These are phyloP conservation scores for Stropharia rugosoannulata DNA, from an alignment of 768 basidiomycete species.

Conservation along the genomic window DNA sequence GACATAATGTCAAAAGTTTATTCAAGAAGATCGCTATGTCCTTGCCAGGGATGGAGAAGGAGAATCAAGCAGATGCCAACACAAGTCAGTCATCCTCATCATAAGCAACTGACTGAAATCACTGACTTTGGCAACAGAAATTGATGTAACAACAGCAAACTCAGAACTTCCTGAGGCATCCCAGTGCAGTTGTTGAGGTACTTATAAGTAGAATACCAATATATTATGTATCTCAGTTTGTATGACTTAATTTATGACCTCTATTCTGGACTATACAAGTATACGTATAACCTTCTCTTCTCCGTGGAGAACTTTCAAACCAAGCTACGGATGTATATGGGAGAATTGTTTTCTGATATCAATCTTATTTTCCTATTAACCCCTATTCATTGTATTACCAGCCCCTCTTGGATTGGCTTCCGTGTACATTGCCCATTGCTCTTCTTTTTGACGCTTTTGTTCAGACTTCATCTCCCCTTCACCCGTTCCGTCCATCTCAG, in stretches of 20 bases:
- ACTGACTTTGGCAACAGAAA: slow-evolving; percentile 51
- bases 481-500: slow-evolving; percentile 81
- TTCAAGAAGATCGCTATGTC: slow-evolving; percentile 99
- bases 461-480: slow-evolving; percentile 70
- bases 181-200: slow-evolving; percentile 71
- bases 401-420: slow-evolving; percentile 86
- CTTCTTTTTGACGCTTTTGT: slow-evolving; percentile 79
- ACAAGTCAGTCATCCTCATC: slow-evolving; percentile 38
- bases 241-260: slow-evolving; percentile 18
- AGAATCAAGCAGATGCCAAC: slow-evolving; percentile 56
- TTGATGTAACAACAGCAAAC: slow-evolving; percentile 82
- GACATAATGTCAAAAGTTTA: slow-evolving; percentile 97
- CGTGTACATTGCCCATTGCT: slow-evolving; percentile 88
- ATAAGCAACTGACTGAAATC: no score
- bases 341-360: background rate
- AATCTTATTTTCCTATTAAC: slow-evolving; percentile 35
- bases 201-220: slow-evolving; percentile 7
- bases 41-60: slow-evolving; percentile 93
- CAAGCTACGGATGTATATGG: no score
- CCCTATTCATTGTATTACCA: slow-evolving; percentile 97
- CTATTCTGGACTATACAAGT: background rate
- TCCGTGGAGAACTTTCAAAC: no score
- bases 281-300: background rate
- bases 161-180: slow-evolving; percentile 83
- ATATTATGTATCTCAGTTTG: slow-evolving; percentile 15